These are phyloP conservation scores for Lasiodiplodia sp. DNA, from an alignment of 2,329 filamentous ascomycete species.

Conservation along the genomic window DNA sequence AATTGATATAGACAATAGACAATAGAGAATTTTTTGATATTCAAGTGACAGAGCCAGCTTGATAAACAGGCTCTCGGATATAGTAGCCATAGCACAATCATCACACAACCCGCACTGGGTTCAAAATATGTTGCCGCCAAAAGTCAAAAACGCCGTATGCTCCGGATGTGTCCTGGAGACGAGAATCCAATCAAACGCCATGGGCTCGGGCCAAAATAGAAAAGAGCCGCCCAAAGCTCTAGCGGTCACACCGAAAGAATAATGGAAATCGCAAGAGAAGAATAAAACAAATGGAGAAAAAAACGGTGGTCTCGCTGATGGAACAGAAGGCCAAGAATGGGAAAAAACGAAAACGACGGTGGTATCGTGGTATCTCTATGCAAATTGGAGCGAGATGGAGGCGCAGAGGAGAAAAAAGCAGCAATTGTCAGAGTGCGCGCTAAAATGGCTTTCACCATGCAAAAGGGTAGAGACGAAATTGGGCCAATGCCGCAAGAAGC, in stretches of 20 bases:
- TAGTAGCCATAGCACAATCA: conserved; percentile 24
- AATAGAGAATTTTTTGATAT: conserved; percentile 19
- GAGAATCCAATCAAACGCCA: conserved; percentile 6
- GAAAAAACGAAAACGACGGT: conserved; percentile 14
- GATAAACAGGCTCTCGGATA: conserved; percentile 11
- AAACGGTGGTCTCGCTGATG: neutral
- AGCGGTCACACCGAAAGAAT: neutral
- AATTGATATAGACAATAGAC: conserved; percentile 12
- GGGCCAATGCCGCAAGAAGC: conserved; percentile 10
- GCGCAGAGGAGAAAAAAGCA: conserved; percentile 19
- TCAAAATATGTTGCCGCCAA: conserved; percentile 14
- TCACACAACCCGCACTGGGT: conserved; percentile 23
- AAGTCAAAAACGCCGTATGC: conserved; percentile 3
- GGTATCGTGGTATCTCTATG: conserved; percentile 27
- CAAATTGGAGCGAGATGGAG: conserved; percentile 19
- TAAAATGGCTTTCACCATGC: conserved; percentile 6
- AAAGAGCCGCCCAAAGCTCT: conserved; percentile 16
- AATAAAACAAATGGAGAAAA: conserved; percentile 1
- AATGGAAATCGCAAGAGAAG: neutral
- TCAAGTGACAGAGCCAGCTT: conserved; percentile 16
- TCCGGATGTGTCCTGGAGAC: conserved; percentile 1
- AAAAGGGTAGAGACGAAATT: neutral
- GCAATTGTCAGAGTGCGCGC: conserved; percentile 14
- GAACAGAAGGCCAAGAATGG: neutral
- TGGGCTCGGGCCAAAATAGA: conserved; percentile 3